Percentiles rank a stretch among this genome's conserved stretches.
Conservation (phyloP, 352 stramenopile genomes). For the Phytophthora gonapodyides region DNA sequence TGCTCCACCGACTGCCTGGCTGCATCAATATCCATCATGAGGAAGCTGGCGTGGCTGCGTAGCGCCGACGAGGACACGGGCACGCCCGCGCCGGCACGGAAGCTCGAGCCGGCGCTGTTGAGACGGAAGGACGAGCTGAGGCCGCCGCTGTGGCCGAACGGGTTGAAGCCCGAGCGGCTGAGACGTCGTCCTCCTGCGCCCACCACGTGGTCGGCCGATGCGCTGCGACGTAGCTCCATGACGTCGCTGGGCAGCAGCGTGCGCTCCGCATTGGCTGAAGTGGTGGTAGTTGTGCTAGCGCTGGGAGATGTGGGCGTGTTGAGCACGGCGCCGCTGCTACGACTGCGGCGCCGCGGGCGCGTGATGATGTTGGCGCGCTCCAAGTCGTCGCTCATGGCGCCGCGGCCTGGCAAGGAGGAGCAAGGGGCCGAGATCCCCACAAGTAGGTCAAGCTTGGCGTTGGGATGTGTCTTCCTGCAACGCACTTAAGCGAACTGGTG, state of each 20-base stretch:
- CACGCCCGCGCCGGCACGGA: slow-evolving; percentile 30
- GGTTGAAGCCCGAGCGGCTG: slow-evolving; percentile 38
- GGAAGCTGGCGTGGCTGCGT: slow-evolving; percentile 46
- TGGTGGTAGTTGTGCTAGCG: slow-evolving; percentile 41
- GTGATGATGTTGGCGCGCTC: slow-evolving; percentile 21
- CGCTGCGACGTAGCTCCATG: slow-evolving; percentile 47
- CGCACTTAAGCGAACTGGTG: slow-evolving; percentile 1
- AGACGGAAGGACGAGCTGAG: slow-evolving; percentile 33
- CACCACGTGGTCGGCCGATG: slow-evolving; percentile 38
- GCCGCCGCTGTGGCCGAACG: slow-evolving; percentile 29
- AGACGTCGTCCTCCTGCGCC: slow-evolving; percentile 24
- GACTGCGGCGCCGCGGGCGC: slow-evolving; percentile 42
- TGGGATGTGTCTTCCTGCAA: slow-evolving; percentile 25
- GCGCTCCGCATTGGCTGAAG: slow-evolving; percentile 13
- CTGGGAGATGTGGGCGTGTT: slow-evolving; percentile 63
- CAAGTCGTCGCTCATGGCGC: slow-evolving; percentile 34
- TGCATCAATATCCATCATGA: slow-evolving; percentile 62
- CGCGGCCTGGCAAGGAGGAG: neutral
- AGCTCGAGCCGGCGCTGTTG: slow-evolving; percentile 30
- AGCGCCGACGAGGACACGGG: slow-evolving; percentile 37
- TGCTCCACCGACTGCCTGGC: slow-evolving; percentile 45
- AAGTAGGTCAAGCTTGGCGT: neutral
- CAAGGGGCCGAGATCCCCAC: slow-evolving; percentile 3
- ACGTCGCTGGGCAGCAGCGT: slow-evolving; percentile 38
- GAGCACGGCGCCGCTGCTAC: slow-evolving; percentile 91